A percentile compares a stretch with the other conserved stretches of the same genome.
phyloP scores from a whole-genome alignment of 2,329 filamentous ascomycete genomes.

The Phaeomoniella chlamydospora region DNA sequence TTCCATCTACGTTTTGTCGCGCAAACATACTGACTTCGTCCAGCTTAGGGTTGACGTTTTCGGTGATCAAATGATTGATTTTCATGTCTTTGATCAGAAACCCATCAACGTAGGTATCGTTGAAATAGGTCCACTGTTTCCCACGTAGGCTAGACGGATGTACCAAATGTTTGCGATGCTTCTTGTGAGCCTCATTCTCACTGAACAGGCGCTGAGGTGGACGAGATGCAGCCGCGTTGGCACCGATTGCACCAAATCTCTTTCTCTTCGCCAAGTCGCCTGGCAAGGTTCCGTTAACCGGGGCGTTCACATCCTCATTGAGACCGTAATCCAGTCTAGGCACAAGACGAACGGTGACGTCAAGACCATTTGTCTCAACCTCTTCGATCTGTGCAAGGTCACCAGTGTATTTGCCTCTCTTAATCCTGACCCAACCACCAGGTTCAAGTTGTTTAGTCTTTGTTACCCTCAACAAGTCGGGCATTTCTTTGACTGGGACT shows the following conservation, averaged over 20 bases:
- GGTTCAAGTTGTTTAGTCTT: conserved; percentile 76
- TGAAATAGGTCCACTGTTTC: conserved; percentile 72
- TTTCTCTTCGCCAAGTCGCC: conserved; percentile 61
- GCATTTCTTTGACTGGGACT: conserved; percentile 94
- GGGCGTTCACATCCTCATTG: conserved; percentile 58
- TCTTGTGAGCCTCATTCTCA: conserved; percentile 82
- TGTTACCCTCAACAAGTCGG: conserved; percentile 78
- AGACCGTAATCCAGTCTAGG: conserved; percentile 84
- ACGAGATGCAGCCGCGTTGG: conserved; percentile 41
- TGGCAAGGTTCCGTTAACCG: conserved; percentile 24
- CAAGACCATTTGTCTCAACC: conserved; percentile 82
- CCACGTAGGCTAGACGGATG: conserved; percentile 34
- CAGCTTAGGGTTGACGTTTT: conserved; percentile 81
- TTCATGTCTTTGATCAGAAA: conserved; percentile 92
- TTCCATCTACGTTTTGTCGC: conserved; percentile 75
- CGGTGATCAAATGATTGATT: conserved; percentile 69
- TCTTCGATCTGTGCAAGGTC: conserved; percentile 88
- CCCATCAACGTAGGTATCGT: conserved; percentile 81
- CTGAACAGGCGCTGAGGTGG: conserved; percentile 87
- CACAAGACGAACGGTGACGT: conserved; percentile 75
- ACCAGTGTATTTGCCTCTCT: conserved; percentile 65
- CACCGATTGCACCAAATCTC: conserved; percentile 38
- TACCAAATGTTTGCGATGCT: conserved; percentile 51
- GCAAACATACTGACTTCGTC: conserved; percentile 96
- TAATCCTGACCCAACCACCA: conserved; percentile 84